Percentiles rank a stretch among this genome's conserved stretches.
phyloP scores from a whole-genome alignment of 1,284 basidiomycete species.

The Leccinum subrobustum region DNA sequence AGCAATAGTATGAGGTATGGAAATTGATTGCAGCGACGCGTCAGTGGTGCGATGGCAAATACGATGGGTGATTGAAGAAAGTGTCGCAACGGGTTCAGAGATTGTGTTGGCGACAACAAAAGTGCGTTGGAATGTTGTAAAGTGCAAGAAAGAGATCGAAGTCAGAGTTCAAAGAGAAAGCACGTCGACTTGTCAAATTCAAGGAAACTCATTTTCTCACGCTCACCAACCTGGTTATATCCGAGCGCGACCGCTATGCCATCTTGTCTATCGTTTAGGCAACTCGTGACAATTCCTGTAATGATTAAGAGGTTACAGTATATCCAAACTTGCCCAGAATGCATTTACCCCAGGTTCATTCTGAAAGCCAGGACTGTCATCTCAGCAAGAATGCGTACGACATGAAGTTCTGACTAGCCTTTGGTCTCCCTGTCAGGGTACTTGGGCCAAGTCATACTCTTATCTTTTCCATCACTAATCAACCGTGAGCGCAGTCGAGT shows the following conservation, averaged over 20 bases:
- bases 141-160: slow-evolving; percentile 22
- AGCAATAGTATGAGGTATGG: slow-evolving; percentile 13
- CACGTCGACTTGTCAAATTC: slow-evolving; percentile 27
- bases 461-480: neutral
- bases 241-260: no score
- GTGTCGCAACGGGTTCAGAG: slow-evolving; percentile 11
- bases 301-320: no score
- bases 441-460: neutral
- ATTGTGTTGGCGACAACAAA: slow-evolving; percentile 13
- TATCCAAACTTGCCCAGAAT: no score
- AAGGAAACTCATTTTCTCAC: slow-evolving; percentile 26
- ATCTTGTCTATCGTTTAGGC: no score
- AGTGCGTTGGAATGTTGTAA: slow-evolving; percentile 11
- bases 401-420: neutral
- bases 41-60: slow-evolving; percentile 16
- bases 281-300: no score
- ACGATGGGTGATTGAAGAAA: slow-evolving; percentile 11
- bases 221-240: slow-evolving; percentile 4
- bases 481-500: neutral
- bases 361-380: no score
- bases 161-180: slow-evolving; percentile 32
- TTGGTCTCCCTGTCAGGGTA: neutral
- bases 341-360: no score
- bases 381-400: no score
- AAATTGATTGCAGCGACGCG: slow-evolving; percentile 25